Percentiles rank a stretch among this genome's conserved stretches.
Conservation (phyloP, 345 rosid genomes). For the Brassica carinata region DNA sequence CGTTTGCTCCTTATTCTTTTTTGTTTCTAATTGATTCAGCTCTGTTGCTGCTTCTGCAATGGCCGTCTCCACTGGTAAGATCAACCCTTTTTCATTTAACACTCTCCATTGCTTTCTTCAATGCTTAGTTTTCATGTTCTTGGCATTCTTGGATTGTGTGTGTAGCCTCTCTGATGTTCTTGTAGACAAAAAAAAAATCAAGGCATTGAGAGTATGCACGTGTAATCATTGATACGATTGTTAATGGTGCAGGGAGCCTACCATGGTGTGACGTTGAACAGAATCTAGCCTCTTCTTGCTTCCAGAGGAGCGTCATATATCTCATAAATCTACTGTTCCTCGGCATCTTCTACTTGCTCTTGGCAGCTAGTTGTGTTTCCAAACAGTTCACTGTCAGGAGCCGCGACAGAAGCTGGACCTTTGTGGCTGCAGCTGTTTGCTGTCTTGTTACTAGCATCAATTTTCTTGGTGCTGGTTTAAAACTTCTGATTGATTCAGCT, state of each 20-base stretch:
- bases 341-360: slow-evolving; percentile 52
- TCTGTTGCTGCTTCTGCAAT: slow-evolving; percentile 32
- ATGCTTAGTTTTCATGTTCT: background rate
- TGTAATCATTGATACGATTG: background rate
- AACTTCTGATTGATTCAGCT: slow-evolving; percentile 36
- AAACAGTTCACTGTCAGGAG: slow-evolving; percentile 9
- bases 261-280: slow-evolving; percentile 58
- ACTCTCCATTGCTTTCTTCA: background rate
- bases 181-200: background rate
- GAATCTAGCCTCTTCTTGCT: slow-evolving; percentile 52
- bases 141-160: slow-evolving; percentile 24
- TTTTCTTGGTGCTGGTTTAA: slow-evolving; percentile 44
- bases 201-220: no score
- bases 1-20: background rate
- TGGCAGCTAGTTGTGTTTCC: slow-evolving; percentile 41
- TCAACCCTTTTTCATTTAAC: background rate
- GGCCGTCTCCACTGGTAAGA: slow-evolving; percentile 32
- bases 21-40: background rate
- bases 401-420: slow-evolving; percentile 47
- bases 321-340: slow-evolving; percentile 57
- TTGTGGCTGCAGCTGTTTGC: slow-evolving; percentile 44
- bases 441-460: slow-evolving; percentile 52
- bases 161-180: background rate
- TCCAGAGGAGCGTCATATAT: slow-evolving; percentile 58
- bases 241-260: slow-evolving; percentile 47